Conservation (phyloP, 2,329 filamentous ascomycete species). For the Simplicillium sp. region DNA sequence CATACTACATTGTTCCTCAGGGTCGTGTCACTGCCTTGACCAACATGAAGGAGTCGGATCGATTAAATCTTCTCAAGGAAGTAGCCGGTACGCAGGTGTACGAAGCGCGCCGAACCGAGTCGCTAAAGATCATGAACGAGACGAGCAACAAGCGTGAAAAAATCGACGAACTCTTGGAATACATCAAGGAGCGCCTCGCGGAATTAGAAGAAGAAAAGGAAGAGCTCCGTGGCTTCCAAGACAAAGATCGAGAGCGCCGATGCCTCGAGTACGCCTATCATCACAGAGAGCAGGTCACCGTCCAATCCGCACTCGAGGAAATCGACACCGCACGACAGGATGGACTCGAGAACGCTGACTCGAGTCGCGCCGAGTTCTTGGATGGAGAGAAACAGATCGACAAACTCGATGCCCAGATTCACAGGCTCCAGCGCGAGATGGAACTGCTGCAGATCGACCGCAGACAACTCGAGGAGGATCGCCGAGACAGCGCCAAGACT, state of each 20-base stretch:
- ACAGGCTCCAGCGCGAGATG: slow-evolving; percentile 70
- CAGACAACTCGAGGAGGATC: slow-evolving; percentile 79
- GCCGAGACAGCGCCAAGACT: slow-evolving; percentile 68
- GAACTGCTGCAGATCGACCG: slow-evolving; percentile 80
- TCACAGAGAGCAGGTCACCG: slow-evolving; percentile 74
- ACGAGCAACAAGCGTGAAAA: slow-evolving; percentile 91
- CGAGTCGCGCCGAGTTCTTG: slow-evolving; percentile 66
- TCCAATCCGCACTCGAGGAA: slow-evolving; percentile 67
- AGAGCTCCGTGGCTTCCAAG: slow-evolving; percentile 86
- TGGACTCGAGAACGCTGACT: slow-evolving; percentile 76
- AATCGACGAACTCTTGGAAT: slow-evolving; percentile 85
- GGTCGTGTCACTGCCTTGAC: slow-evolving; percentile 91
- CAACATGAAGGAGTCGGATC: slow-evolving; percentile 96
- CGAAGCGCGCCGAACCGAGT: slow-evolving; percentile 83
- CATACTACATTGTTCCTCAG: slow-evolving; percentile 98
- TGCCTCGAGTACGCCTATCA: slow-evolving; percentile 94
- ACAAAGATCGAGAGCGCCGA: slow-evolving; percentile 84
- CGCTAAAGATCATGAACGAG: slow-evolving; percentile 92
- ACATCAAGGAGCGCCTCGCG: slow-evolving; percentile 79
- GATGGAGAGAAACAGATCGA: slow-evolving; percentile 72
- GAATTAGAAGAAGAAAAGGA: slow-evolving; percentile 97
- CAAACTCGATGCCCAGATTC: slow-evolving; percentile 68
- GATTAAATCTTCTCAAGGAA: slow-evolving; percentile 84
- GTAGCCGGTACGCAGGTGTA: slow-evolving; percentile 98
- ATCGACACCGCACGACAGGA: slow-evolving; percentile 75